Evolutionary conservation across 2,329 filamentous ascomycete species (phyloP), one percentile per base, ranked within the genome.

Genomic region (Cercospora sp.): DNA sequence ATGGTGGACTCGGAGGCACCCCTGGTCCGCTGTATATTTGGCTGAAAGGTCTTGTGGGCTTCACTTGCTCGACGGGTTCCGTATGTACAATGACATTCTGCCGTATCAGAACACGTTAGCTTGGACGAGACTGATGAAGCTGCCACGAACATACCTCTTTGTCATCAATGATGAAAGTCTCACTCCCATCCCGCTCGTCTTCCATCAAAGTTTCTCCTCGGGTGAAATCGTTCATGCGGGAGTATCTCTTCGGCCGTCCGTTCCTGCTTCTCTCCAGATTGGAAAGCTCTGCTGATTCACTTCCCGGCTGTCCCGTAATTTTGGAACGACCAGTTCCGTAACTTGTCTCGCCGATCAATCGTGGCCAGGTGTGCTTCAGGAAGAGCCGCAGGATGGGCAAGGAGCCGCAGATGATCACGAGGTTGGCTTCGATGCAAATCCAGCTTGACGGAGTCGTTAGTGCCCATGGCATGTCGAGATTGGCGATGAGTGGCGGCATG

Each of bases 41-140:
- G 3, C 45, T 48, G 18, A 48, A 48, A 20, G 45, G 18, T 23
- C 18, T 48, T 13, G 45, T 23, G 5, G 45, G 45, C 45, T 3
- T 48, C 1, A 23, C 10, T 23, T 48, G 45, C 45, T 48, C 45
- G 45, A 48, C 45, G 5, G 45, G n/a, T 48, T 48, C 45, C 10
- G 45, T 48, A 6, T 48, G 45, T 12, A 48, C 45, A 18, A 48
- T 48, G 45, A 48, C 45, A 1, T 18, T 48, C 45, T n/a, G n/a
- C n/a, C n/a, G n/a, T n/a, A n/a, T n/a, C n/a, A 48, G 4, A 3
- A 48, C 10, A 48, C 45, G 3, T 48, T 23, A 48, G 45, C 42
- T 12, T 6, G 3, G 2, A 0, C 4, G 8, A 5, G 2, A 12
- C 1, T 48, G 3, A 18, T 6, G 2, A 18, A 18, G 8, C 3